phyloP scores from a whole-genome alignment of 140 eudicot genomes.

The Erigeron philadelphicus region DNA sequence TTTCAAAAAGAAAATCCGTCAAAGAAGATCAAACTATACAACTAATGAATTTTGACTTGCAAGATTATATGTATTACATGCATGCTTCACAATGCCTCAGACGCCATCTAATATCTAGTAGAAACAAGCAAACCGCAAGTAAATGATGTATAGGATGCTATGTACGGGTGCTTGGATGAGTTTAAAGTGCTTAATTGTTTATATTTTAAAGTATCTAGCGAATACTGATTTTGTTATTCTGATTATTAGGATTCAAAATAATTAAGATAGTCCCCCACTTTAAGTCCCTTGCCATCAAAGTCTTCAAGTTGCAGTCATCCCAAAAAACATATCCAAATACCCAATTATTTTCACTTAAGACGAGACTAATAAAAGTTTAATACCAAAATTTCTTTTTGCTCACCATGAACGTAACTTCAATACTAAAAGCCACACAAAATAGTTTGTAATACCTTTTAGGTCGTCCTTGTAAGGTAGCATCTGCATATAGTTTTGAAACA shows the following conservation, averaged over 20 bases:
- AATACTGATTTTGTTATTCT: neutral
- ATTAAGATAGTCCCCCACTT: neutral
- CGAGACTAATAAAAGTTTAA: neutral
- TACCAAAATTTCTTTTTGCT: neutral
- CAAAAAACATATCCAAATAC: neutral
- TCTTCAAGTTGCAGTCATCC: neutral
- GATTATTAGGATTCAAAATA: neutral
- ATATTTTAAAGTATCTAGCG: neutral
- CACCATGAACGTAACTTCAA: neutral
- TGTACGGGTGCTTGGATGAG: conserved; percentile 2
- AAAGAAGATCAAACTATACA: neutral
- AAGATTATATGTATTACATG: no score
- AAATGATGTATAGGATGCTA: neutral
- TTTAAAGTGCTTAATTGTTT: no score
- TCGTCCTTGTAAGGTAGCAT: conserved; percentile 50
- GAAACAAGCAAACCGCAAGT: no score
- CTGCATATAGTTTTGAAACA: conserved; percentile 27
- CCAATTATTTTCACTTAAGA: neutral
- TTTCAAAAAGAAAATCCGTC: neutral
- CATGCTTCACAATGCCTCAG: no score
- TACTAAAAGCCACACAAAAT: neutral
- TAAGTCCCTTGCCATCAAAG: neutral
- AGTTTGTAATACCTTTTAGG: conserved; percentile 56
- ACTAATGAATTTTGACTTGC: neutral
- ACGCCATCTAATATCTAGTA: no score